Evolutionary conservation across 805 yeast species (phyloP), one percentile per base, ranked within the genome.

Genomic region (Zygosaccharomyces bisporus): DNA sequence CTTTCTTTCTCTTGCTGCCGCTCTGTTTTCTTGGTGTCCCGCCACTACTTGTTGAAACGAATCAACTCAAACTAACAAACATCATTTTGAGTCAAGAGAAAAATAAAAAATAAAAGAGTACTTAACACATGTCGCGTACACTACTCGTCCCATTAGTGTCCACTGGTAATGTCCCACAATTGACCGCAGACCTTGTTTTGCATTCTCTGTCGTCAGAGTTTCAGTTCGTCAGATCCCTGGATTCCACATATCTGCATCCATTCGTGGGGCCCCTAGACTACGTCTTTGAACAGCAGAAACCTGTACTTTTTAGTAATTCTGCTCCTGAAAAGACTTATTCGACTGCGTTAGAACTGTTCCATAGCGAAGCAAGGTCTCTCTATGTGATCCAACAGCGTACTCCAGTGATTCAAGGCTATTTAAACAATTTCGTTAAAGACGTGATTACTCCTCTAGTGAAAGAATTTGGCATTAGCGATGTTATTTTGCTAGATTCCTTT

Each of bases 101-200:
- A 8, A 37, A 29, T 20, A 35, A 25, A n/a, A 31, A 10, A 20
- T 5, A 19, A 39, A 27, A 27, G 16, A 13, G 14, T 10, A 12
- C 16, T 21, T 9, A 6, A 21, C 27, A 53, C 4, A 66, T 63
- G 34, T 63, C 77, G 1, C 29, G 33, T 9, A 72, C 72, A 1
- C 66, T 84, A n/a, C 58, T 91, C 1, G 33, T 93, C 1, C 98
- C 98, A 0, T 66, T 89, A 0, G 84, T 93, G 0, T 80, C 96
- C 3, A 75, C 86, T 4, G 98, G 95, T 6, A 93, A 91, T 56
- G 83, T 89, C 3, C 95, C 98, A 0, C 99, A 93, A 61, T 67
- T 91, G 39, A 66, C 90, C 0, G 63, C 76, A 4, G 98, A 90
- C 62, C 69, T 90, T 23, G 65, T 91, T 19, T 69, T 89, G 7